A percentile compares a stretch with the other conserved stretches of the same genome.
Evolutionary conservation across 2,329 filamentous ascomycete genomes (phyloP).

Genomic region (Chaetomiaceae sp.): DNA sequence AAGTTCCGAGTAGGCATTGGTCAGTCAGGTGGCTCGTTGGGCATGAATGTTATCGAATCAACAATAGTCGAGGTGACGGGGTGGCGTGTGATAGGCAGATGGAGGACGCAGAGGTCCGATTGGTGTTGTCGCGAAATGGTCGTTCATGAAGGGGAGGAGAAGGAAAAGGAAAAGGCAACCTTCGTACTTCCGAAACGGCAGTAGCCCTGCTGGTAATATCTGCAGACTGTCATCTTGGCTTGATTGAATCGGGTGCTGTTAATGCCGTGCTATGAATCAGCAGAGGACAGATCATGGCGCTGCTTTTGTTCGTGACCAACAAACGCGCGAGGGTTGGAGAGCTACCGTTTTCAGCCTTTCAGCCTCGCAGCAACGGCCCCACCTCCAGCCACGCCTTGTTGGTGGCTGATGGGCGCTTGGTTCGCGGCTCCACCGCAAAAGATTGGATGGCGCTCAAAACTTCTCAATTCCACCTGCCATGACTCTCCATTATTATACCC

Average conservation of each 20-base stretch:
- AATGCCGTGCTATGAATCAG: neutral
- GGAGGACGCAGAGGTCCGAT: neutral
- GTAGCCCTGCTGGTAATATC: conserved; percentile 47
- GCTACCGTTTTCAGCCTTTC: conserved; percentile 10
- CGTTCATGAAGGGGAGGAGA: neutral
- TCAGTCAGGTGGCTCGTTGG: conserved; percentile 6
- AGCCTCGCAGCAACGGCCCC: conserved; percentile 13
- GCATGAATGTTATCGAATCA: no score
- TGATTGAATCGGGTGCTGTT: neutral
- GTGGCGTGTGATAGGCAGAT: conserved; percentile 2
- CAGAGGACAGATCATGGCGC: neutral
- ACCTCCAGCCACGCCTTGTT: neutral
- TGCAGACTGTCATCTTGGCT: conserved; percentile 37
- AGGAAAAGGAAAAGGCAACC: conserved; percentile 7
- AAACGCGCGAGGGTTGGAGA: neutral
- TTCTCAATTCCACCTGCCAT: no score
- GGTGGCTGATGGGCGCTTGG: no score
- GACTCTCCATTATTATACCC: no score
- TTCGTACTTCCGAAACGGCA: conserved; percentile 50
- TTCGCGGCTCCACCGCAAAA: no score
- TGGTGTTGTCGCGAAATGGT: conserved; percentile 1
- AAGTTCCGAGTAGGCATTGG: neutral
- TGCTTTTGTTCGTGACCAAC: neutral
- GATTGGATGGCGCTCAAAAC: no score
- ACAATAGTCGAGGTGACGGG: neutral